Evolutionary conservation across 352 stramenopile genomes (phyloP).

Genomic region (Phytophthora brassicae): DNA sequence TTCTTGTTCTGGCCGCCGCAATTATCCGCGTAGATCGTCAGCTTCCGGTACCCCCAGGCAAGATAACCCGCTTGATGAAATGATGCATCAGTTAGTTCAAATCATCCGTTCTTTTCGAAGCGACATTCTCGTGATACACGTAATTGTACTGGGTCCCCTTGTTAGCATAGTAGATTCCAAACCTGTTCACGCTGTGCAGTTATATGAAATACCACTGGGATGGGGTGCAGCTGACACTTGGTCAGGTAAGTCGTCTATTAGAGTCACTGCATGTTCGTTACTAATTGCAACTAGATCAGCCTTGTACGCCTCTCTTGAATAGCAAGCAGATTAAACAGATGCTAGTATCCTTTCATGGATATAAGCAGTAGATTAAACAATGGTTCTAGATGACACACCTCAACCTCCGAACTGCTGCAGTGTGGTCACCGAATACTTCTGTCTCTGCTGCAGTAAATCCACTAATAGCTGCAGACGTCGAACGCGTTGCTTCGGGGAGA

Average conservation of each 20-base stretch:
- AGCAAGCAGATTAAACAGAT: too few relatives aligned
- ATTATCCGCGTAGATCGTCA: neutral
- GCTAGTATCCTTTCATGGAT: too few relatives aligned
- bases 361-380: too few relatives aligned
- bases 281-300: too few relatives aligned
- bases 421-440: too few relatives aligned
- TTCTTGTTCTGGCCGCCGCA: neutral
- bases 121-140: slow-evolving; percentile 15
- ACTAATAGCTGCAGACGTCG: too few relatives aligned
- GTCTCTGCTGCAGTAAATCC: too few relatives aligned
- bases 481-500: too few relatives aligned
- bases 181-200: slow-evolving; percentile 10
- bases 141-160: slow-evolving; percentile 10
- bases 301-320: too few relatives aligned
- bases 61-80: neutral
- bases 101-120: slow-evolving; percentile 13
- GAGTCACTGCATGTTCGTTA: too few relatives aligned
- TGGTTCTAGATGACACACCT: too few relatives aligned
- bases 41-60: neutral
- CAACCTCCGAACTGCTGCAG: too few relatives aligned
- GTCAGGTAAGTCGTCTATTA: slow-evolving; percentile 11
- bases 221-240: slow-evolving; percentile 1
- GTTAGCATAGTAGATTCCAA: slow-evolving; percentile 18
- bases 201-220: slow-evolving; percentile 32
- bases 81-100: slow-evolving; percentile 18